Base-by-base conservation (phyloP, 306 rosid genomes). In the Sophora flavescens region DNA sequence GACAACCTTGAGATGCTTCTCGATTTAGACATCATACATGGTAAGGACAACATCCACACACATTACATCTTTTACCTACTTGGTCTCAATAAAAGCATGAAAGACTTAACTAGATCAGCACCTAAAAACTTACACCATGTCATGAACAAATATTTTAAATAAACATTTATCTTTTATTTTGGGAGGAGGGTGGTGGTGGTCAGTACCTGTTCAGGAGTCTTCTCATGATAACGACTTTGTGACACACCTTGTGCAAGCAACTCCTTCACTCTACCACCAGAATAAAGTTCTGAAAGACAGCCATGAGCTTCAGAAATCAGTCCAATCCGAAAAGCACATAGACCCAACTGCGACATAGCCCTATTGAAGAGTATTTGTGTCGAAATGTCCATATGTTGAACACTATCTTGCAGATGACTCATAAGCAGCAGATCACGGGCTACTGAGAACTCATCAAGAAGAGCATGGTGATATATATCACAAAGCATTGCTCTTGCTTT, bases 261-360 rank as follows among this genome's bases (percentile, higher is more conserved):
- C 81, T 96, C 98, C 86, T 91, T 96, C 59, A 96, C 97, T 88
- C 98, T 88, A 78, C 98, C 98, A 70, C 99, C 98, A n/a, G 99
- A 91, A 81, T 93, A 96, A 11, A 96, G 88, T 81, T 96, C 99
- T 42, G 96, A 85, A 39, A 96, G 90, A 54, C 99, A 96, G 66
- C 96, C 86, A 82, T 96, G 97, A 2, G 89, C 99, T 72, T 96
- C 99, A 13, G 81, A 84, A 73, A 96, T 78, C 53, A 91, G 76
- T 36, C 97, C 99, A 83, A 79, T 80, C 74, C 97, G 88, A 74
- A 96, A 96, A 50, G 97, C 94, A 65, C 99, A 96, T 1, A 96
- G 84, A 77, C 99, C 99, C 80, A 96, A 90, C 64, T 93, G 98
- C 42, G 99, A 84, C 96, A 96, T 91, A 47, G 97, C 97, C 86